These are phyloP conservation scores for Mucuna pruriens DNA, from an alignment of 306 rosid genomes.

Conservation along the genomic window DNA sequence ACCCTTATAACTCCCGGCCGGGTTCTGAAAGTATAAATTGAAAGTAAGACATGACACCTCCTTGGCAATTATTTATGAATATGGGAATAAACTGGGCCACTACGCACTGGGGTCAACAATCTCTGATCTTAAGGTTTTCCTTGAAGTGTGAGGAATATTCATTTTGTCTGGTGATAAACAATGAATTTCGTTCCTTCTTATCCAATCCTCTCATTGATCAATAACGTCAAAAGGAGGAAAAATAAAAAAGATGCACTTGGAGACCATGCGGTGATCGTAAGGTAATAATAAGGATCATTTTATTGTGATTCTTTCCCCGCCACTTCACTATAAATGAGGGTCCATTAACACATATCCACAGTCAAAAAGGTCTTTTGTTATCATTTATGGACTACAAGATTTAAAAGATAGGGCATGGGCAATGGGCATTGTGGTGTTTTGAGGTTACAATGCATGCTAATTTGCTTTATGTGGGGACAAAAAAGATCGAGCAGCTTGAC, in stretches of 20 bases:
- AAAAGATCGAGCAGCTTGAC: constrained; percentile 49
- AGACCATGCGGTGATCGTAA: constrained; percentile 35
- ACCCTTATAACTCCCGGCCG: constrained; percentile 37
- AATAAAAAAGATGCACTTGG: constrained; percentile 26
- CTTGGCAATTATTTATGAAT: constrained; percentile 46
- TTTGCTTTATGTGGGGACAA: constrained; percentile 66
- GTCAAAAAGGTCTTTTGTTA: constrained; percentile 50
- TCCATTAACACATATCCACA: constrained; percentile 36
- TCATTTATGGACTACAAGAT: constrained; percentile 50
- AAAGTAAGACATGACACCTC: constrained; percentile 57
- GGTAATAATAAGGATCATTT: constrained; percentile 36
- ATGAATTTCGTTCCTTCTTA: constrained; percentile 61
- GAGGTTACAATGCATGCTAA: constrained; percentile 56
- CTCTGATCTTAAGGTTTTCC: constrained; percentile 32
- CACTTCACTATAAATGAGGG: constrained; percentile 43
- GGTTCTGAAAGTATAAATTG: constrained; percentile 54
- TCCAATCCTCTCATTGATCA: constrained; percentile 49
- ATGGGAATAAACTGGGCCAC: constrained; percentile 49
- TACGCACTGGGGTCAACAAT: constrained; percentile 52
- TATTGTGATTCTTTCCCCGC: constrained; percentile 42
- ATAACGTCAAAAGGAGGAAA: not conserved
- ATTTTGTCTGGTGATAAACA: constrained; percentile 63
- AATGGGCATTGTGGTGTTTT: constrained; percentile 43
- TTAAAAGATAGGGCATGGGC: constrained; percentile 46
- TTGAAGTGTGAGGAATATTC: constrained; percentile 63